phyloP scores from a whole-genome alignment of 2,329 filamentous ascomycete genomes.

The Phyllosticta citrichinensis region DNA sequence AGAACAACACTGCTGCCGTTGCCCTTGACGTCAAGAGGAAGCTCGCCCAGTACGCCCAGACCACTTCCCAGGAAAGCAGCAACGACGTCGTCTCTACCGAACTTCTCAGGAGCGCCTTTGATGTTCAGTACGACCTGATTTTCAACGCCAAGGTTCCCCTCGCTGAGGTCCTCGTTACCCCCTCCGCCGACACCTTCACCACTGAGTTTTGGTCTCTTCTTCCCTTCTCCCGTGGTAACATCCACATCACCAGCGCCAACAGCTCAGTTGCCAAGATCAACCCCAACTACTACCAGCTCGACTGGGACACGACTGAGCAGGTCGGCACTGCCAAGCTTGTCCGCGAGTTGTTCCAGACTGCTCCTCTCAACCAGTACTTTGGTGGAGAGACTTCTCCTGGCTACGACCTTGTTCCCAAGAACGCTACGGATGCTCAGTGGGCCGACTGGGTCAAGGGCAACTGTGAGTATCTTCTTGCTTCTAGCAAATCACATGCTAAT shows the following conservation, averaged over 20 bases:
- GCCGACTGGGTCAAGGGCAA: constrained; percentile 16
- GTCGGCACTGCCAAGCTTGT: constrained; percentile 23
- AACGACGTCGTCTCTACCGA: constrained; percentile 1
- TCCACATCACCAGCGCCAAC: constrained; percentile 21
- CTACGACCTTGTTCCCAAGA: constrained; percentile 15
- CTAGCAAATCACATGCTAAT: background rate
- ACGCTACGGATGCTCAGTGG: constrained; percentile 16
- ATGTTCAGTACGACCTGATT: constrained; percentile 12
- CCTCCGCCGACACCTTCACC: constrained; percentile 20
- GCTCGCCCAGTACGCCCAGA: background rate
- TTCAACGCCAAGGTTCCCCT: constrained; percentile 27
- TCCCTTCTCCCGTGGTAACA: constrained; percentile 25
- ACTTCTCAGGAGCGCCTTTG: constrained; percentile 12
- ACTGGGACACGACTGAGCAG: constrained; percentile 29
- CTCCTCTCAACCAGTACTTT: constrained; percentile 19
- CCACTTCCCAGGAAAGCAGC: background rate
- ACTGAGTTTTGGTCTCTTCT: constrained; percentile 31
- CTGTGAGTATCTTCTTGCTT: background rate
- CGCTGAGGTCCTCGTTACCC: constrained; percentile 37
- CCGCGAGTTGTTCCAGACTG: constrained; percentile 21
- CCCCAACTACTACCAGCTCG: constrained; percentile 34
- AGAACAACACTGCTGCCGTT: constrained; percentile 15
- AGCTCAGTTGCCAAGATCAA: constrained; percentile 26
- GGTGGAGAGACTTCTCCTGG: constrained; percentile 17
- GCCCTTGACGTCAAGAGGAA: constrained; percentile 15